Evolutionary conservation across 371 early-diverging fungal species (phyloP), one percentile per base, ranked within the genome.

Genomic region (Mucor piriformis): DNA sequence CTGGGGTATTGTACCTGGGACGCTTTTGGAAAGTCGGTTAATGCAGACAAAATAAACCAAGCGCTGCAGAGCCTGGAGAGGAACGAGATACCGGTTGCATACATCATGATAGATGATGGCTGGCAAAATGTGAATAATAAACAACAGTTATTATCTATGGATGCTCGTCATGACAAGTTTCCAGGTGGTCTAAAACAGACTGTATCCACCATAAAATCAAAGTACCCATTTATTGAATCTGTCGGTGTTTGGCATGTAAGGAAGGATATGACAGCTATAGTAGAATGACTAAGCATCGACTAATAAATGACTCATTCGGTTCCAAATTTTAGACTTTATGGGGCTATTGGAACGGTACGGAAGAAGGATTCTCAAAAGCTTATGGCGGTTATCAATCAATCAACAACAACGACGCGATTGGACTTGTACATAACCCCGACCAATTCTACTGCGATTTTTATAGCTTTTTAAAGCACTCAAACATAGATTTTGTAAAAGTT

Each of bases 1-100:
- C 44, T 76, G 2, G 77, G 77, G 3, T 76, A 68, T 53, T 76
- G 79, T 61, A 82, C 82, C 6, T 82, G 80, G 80, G 73, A 82
- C 63, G 66, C 78, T 0, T 75, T 69, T 59, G 66, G 66, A 18
- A 53, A 53, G 38, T 51, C 63, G 1, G 59, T 76, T 3, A 43
- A 20, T 20, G 29, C 57, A 20, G 48, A 61, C 13, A 53, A 53
- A 3, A 12, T 82, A 3, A 16, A 44, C 1, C 2, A 34, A n/a
- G 64, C 62, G 13, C 16, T 78, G 16, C 23, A 50, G 0, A 63
- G 59, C 27, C 59, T 81, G 2, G 16, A 64, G 13, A 16, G 40
- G 6, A 13, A 34, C 10, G 37, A 66, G 0, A 64, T 82, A 5
- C 68, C 63, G n/a, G 48, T 80, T 16, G 48, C 32, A 7, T 70